These are phyloP conservation scores for Rhododendron williamsianum DNA, from an alignment of 148 eudicot species.

Conservation along the genomic window DNA sequence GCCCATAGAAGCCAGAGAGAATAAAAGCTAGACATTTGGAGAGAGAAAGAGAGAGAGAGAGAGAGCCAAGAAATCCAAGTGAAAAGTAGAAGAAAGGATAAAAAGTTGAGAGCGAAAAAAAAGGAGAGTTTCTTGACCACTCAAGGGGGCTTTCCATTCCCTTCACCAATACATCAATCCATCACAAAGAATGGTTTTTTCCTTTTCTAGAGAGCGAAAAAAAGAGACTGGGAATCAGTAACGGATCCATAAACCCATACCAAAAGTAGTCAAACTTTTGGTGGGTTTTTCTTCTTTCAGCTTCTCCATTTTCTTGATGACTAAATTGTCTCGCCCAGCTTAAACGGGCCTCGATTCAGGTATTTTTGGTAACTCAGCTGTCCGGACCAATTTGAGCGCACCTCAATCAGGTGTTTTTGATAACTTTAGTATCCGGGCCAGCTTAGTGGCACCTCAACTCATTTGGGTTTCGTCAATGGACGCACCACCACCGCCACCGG, in stretches of 20 bases:
- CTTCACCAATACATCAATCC: background rate
- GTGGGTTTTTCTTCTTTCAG: background rate
- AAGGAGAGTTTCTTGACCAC: constrained; percentile 7
- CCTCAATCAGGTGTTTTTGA: background rate
- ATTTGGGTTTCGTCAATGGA: constrained; percentile 14
- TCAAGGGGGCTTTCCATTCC: background rate
- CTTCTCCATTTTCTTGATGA: background rate
- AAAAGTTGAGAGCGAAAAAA: background rate
- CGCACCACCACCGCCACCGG: constrained; percentile 32
- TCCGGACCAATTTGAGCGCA: background rate
- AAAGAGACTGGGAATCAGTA: background rate
- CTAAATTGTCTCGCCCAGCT: background rate
- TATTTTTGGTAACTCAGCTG: too few species aligned
- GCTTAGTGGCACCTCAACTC: background rate
- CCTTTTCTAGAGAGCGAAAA: background rate
- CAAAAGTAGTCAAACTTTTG: background rate
- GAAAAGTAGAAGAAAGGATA: background rate
- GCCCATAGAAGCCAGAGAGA: background rate
- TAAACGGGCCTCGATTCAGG: background rate
- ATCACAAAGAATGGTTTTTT: background rate
- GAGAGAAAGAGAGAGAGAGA: background rate
- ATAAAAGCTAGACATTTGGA: background rate
- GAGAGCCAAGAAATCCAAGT: background rate
- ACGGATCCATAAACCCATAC: background rate
- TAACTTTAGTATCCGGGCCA: too few species aligned